Evolutionary conservation across 768 basidiomycete genomes (phyloP).

Genomic region (Flagelloscypha sp.): DNA sequence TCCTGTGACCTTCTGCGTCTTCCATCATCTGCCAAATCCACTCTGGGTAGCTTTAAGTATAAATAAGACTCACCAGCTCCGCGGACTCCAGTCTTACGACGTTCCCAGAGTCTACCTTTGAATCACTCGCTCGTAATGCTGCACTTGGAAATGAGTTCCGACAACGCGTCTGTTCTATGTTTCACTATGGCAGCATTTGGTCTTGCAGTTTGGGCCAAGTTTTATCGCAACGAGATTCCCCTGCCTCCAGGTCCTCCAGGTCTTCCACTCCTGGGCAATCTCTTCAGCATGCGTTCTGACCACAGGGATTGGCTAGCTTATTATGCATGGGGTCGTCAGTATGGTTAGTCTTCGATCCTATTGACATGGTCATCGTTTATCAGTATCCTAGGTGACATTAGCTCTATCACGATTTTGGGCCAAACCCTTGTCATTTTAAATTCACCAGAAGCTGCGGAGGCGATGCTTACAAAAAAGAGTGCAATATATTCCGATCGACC

Average conservation of each 20-base stretch:
- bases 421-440: slow-evolving; percentile 53
- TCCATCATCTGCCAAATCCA: too few relatives aligned
- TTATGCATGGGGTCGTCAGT: slow-evolving; percentile 36
- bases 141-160: too few relatives aligned
- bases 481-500: slow-evolving; percentile 65
- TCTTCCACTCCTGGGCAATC: slow-evolving; percentile 29
- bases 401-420: slow-evolving; percentile 51
- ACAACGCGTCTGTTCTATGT: too few relatives aligned
- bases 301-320: slow-evolving; percentile 38
- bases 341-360: slow-evolving; percentile 20
- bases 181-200: too few relatives aligned
- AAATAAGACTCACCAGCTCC: too few relatives aligned
- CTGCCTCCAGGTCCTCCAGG: slow-evolving; percentile 30
- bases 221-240: too few relatives aligned
- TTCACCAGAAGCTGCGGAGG: slow-evolving; percentile 38
- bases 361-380: slow-evolving; percentile 1
- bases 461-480: slow-evolving; percentile 61
- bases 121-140: too few relatives aligned
- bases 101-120: too few relatives aligned
- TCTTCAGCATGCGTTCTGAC: slow-evolving; percentile 25
- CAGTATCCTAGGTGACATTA: slow-evolving; percentile 41
- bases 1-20: too few relatives aligned
- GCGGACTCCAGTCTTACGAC: too few relatives aligned
- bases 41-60: too few relatives aligned
- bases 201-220: too few relatives aligned